phyloP scores from a whole-genome alignment of 2,329 filamentous ascomycete species.

The Exophiala viscosa region DNA sequence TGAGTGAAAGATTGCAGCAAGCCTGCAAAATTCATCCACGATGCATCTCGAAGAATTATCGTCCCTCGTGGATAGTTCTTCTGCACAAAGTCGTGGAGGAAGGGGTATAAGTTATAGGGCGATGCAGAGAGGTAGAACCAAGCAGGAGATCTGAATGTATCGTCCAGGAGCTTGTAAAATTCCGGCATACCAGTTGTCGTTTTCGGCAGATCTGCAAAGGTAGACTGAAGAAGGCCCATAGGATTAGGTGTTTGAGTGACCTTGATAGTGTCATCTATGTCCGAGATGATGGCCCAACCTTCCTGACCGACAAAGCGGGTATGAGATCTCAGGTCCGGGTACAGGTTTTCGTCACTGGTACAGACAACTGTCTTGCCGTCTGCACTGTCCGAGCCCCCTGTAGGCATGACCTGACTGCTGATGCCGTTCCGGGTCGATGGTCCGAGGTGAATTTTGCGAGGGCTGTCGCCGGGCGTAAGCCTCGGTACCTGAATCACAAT shows the following conservation, averaged over 20 bases:
- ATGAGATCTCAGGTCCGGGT: constrained; percentile 57
- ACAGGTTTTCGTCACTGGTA: constrained; percentile 38
- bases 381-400: constrained; percentile 45
- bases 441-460: constrained; percentile 54
- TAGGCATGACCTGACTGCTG: constrained; percentile 58
- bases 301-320: constrained; percentile 72
- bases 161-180: constrained; percentile 66
- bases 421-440: constrained; percentile 71
- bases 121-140: constrained; percentile 95
- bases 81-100: constrained; percentile 71
- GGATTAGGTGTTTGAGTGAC: constrained; percentile 77
- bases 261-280: constrained; percentile 95
- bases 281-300: constrained; percentile 82
- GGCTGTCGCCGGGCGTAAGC: constrained; percentile 43
- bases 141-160: constrained; percentile 56
- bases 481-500: constrained; percentile 60
- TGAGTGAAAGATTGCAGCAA: constrained; percentile 74
- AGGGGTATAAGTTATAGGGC: constrained; percentile 89
- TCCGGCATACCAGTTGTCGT: constrained; percentile 79
- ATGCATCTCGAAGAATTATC: constrained; percentile 77
- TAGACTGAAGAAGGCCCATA: constrained; percentile 74
- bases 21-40: constrained; percentile 78
- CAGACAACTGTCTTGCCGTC: constrained; percentile 51
- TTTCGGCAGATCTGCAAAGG: constrained; percentile 71
- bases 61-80: constrained; percentile 71